These are phyloP conservation scores for Evernia prunastri DNA, from an alignment of 495 filamentous ascomycete species.

Conservation along the genomic window DNA sequence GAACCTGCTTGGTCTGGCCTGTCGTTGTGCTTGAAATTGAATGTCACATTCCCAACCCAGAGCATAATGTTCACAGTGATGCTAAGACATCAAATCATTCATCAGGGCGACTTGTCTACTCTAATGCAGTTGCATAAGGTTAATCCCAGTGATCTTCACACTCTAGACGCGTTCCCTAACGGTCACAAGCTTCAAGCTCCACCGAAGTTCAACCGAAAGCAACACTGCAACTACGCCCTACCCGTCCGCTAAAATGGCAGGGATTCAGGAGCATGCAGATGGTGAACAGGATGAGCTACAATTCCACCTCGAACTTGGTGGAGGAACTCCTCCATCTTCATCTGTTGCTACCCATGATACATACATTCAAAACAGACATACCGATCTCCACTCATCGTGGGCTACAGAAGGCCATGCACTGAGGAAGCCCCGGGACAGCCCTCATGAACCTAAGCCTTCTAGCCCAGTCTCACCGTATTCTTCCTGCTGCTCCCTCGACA, in stretches of 20 bases:
- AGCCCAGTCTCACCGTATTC: not conserved
- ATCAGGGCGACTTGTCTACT: not conserved
- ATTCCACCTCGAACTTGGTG: not conserved
- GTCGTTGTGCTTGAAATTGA: not conserved
- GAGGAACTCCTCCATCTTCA: not conserved
- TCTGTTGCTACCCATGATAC: not conserved
- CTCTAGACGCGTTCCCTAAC: not conserved
- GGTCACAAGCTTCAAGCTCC: not conserved
- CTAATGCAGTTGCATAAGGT: not conserved
- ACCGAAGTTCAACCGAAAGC: not conserved
- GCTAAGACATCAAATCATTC: too few species aligned
- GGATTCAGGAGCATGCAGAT: not conserved
- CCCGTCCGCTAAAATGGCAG: not conserved
- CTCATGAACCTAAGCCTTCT: not conserved
- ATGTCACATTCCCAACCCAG: too few species aligned
- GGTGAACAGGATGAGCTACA: constrained; percentile 1
- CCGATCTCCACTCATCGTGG: not conserved
- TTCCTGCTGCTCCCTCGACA: not conserved
- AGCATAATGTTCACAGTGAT: too few species aligned
- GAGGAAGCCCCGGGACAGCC: not conserved
- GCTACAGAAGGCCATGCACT: not conserved
- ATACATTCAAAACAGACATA: not conserved
- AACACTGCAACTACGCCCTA: constrained; percentile 3
- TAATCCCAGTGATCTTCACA: not conserved
- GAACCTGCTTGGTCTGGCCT: not conserved